phyloP scores from a whole-genome alignment of 83 land plant genomes.

The Picea abies region DNA sequence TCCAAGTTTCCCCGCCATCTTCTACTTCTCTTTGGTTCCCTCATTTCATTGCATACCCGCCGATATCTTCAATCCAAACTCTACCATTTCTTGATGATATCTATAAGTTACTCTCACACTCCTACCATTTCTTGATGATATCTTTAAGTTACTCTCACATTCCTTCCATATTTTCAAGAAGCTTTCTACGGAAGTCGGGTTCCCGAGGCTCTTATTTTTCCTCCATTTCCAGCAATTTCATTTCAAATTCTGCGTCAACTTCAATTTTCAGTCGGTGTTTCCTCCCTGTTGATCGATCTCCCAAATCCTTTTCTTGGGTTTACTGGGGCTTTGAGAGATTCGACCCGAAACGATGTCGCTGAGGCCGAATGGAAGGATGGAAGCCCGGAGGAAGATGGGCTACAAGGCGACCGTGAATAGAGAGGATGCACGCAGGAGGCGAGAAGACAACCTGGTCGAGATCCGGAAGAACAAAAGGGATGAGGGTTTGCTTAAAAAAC shows the following conservation, averaged over 20 bases:
- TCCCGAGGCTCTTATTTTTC: neutral
- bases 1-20: neutral
- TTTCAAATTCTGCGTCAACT: neutral
- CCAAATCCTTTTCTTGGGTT: too few species aligned
- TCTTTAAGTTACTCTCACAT: too few species aligned
- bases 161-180: too few species aligned
- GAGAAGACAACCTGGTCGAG: neutral
- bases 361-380: slow-evolving; percentile 7
- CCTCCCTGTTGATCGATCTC: neutral
- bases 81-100: too few species aligned
- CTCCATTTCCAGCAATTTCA: neutral
- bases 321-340: neutral
- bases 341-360: slow-evolving; percentile 5
- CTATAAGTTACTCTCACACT: too few species aligned
- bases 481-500: slow-evolving; percentile 11
- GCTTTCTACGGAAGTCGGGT: too few species aligned
- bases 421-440: slow-evolving; percentile 12
- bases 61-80: too few species aligned
- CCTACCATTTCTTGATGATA: too few species aligned
- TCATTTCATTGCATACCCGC: too few species aligned
- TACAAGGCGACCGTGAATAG: slow-evolving; percentile 10
- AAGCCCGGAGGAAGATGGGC: slow-evolving; percentile 1
- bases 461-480: slow-evolving; percentile 18
- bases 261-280: neutral
- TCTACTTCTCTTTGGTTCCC: neutral